Evolutionary conservation across 208 protist genomes (phyloP), one percentile per base, ranked within the genome.

Genomic region (Trypanosoma boissoni): DNA sequence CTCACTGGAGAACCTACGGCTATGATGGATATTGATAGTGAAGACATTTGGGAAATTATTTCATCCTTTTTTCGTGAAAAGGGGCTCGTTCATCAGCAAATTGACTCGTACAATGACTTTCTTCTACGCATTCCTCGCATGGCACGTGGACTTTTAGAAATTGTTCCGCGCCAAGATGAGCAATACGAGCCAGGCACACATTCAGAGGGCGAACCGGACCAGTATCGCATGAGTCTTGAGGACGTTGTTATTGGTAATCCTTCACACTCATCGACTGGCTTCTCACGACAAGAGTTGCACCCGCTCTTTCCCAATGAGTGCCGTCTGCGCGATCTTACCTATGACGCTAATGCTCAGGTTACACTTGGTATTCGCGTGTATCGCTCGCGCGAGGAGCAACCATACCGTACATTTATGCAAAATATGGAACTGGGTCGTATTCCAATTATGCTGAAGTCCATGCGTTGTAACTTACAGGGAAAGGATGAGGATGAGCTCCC

Each of bases 101-200:
- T 99, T 5, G 97, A 99, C 68, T 99, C 98, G 23, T 99, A 99
- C 80, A 98, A 99, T 73, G 83, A 98, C 48, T 99, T 99, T 63
- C 73, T 94, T 45, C 74, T 88, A 60, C 88, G 85, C 59, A 91
- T 91, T 52, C 80, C 87, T 0, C 78, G 78, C 55, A 94, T 91
- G 87, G 76, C 86, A 28, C 76, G 76, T 43, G 70, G 81, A 42
- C 80, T 93, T 37, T 72, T 80, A 7, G 68, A 74, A 41, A 70
- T 89, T 54, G 81, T 80, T 34, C 68, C 86, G 6, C 69, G 79
- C 3, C 86, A 93, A 55, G 87, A 94, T 39, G 69, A 78, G n/a
- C 83, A 94, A 77, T 89, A 83, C 58, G 80, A 91, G 37, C 83
- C 83, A 1, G 79, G 79, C 29, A 41, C 78, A 32, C 55, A 57